Evolutionary conservation across 495 filamentous ascomycete species (phyloP), one percentile per base, ranked within the genome.

Genomic region (Xylaria venustula): DNA sequence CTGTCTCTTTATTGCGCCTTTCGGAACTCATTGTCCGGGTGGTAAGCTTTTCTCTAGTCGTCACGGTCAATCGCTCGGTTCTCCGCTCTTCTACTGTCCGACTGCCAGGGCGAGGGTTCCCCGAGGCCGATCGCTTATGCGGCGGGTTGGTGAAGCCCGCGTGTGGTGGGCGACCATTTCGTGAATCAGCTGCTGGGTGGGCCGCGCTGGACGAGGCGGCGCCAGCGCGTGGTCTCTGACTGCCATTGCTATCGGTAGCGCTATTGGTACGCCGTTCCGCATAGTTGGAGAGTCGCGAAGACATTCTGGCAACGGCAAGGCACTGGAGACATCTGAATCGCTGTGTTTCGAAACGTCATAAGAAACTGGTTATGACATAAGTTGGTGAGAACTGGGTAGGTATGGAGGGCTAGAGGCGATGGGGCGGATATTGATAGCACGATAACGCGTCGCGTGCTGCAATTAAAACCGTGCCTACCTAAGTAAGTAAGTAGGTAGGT

Each of bases 1-100:
- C 55, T 60, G 63, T 58, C 22, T 77, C 75, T 23, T 71, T 76
- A 1, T 82, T 70, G 42, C 84, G 80, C 71, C 88, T 87, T 53
- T 87, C 80, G 7, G 89, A 85, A 64, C 88, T 91, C 69, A 81
- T 81, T 19, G 83, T 81, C 58, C 87, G 79, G 63, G 82, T 73
- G 12, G 85, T 83, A 48, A 87, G 63, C 44, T 81, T 87, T 62
- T 92, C 88, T 63, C 81, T 82, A 7, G 84, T 87, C 11, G 88
- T 87, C 50, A 89, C 73, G 57, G 84, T 80, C 25, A 74, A 67
- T 63, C 79, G 84, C 71, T 84, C 84, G 12, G 73, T 76, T 30
- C 66, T 62, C 64, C 77, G 70, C 60, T 80, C 77, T 47, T 80
- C 78, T 42, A 75, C 68, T 14, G 49, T 67, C 61, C 71, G 75